Base-by-base conservation (phyloP, 164 flowering plant genomes). In the Liquidambar formosana region DNA sequence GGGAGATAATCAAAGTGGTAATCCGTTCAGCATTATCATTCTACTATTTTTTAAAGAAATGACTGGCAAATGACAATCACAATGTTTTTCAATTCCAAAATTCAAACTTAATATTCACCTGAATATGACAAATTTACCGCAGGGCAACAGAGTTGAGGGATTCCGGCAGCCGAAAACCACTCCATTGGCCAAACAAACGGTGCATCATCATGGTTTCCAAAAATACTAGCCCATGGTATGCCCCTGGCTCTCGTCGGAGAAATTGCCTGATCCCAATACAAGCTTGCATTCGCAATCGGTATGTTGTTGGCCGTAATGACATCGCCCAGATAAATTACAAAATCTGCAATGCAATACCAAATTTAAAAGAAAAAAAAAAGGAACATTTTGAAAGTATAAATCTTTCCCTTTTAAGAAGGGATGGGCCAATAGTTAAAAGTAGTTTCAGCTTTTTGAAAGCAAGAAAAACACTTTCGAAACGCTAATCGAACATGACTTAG, bases 141-240 rank as follows among this genome's bases (percentile, higher is more conserved):
- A 10, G 87, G 81, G 71, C 96, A 94, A 41, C 5, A 68, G 64
- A 82, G 19, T 43, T 48, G 84, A 73, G 98, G 98, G 70, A 89
- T 83, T 43, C 97, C 96, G 10, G 67, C 19, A 33, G 81, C 33
- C 0, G 96, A 92, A 74, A 94, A 94, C 98, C 98, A 94, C 47
- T 91, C 93, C 18, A 80, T 43, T 21, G 97, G 98, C 97, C 98
- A 91, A 75, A 73, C 88, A 68, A 94, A 94, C 0, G 86, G 68
- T 1, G 91, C 90, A 76, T 90, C 98, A 59, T 94, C 97, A 66
- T 94, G 96, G 84, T 94, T 94, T 0, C 98, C 96, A 51, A 94
- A 90, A 18, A 90, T 66, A 28, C 73, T 84, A 8, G 94, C 94
- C 88, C 89, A 90, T 2, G 97, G 97, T 52, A 92, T 90, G 18